Evolutionary conservation across 2,329 filamentous ascomycete species (phyloP), one percentile per base, ranked within the genome.

Genomic region (Parastagonospora avenae): DNA sequence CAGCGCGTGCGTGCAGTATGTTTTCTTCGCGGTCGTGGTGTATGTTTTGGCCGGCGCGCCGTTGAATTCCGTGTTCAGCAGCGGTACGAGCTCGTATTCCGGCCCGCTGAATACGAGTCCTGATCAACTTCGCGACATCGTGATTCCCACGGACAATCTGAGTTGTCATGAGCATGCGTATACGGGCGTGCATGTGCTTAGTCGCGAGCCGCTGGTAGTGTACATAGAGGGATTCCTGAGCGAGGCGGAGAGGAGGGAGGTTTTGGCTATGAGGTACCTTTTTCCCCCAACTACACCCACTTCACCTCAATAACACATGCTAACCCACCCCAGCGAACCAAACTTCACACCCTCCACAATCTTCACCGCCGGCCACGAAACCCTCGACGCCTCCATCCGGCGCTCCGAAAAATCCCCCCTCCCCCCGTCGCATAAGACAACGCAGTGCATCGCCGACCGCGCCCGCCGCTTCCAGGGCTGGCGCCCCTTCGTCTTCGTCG

Each of bases 381-480:
- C 67, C 5, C 65, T 81, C 39, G 78, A 85, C 59, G 70, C 75
- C 2, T 64, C 67, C 2, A 73, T 84, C 32, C 80, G 84, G 2
- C 75, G 79, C 48, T 85, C 82, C 0, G 80, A 85, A 52, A 79
- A 80, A 58, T 77, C 78, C 0, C 59, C 56, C 10, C 61, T 73
- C 1, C 64, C 70, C 2, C 68, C 71, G 28, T 58, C 65, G 50
- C 76, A 80, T 59, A 74, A 74, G 0, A 81, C 86, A 7, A 79
- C 19, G 19, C 19, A 82, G 52, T 86, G 84, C 62, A 79, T 86
- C 52, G 84, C 86, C 63, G 72, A 79, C 29, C 80, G 84, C 45
- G 83, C 83, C 8, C 77, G 82, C 6, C 68, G 74, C 6, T 83
- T 86, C 64, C 84, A 87, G 66, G 84, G 84, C 59, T 86, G 83